A percentile compares a stretch with the other conserved stretches of the same genome.
These are phyloP conservation scores for Plantago coronopus DNA, from an alignment of 305 asterid species.

Conservation along the genomic window DNA sequence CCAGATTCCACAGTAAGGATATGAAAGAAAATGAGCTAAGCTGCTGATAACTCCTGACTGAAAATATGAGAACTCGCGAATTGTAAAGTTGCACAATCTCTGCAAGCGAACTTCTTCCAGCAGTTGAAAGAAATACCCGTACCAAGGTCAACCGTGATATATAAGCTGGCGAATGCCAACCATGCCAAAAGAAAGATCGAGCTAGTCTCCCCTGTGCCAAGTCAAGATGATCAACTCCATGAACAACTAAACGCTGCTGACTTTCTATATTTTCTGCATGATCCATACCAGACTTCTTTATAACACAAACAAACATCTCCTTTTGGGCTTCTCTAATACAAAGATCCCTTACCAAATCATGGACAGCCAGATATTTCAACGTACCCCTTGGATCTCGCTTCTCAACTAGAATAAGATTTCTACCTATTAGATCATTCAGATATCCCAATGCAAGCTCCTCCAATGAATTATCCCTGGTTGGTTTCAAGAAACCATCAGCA, in stretches of 20 bases:
- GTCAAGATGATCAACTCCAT: neutral
- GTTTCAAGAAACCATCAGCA: neutral
- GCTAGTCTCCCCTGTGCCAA: neutral
- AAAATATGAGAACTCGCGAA: neutral
- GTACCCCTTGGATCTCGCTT: neutral
- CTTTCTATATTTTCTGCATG: neutral
- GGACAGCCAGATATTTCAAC: neutral
- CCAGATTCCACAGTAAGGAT: constrained; percentile 2
- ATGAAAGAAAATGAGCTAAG: neutral
- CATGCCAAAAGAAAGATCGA: neutral
- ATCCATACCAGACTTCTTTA: too few species aligned
- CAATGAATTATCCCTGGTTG: neutral
- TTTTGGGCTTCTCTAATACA: neutral
- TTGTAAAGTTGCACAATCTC: neutral
- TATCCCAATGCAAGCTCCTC: neutral
- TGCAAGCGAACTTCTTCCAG: neutral
- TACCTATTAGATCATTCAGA: neutral
- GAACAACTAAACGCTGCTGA: neutral
- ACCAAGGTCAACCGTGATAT: neutral
- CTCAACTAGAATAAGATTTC: neutral
- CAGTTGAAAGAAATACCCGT: neutral
- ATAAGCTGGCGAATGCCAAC: neutral
- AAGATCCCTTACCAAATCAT: neutral
- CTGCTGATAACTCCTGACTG: too few species aligned
- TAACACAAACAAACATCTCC: neutral